Conservation (phyloP, 148 eudicot species). For the Camellia lanceoleosa region DNA sequence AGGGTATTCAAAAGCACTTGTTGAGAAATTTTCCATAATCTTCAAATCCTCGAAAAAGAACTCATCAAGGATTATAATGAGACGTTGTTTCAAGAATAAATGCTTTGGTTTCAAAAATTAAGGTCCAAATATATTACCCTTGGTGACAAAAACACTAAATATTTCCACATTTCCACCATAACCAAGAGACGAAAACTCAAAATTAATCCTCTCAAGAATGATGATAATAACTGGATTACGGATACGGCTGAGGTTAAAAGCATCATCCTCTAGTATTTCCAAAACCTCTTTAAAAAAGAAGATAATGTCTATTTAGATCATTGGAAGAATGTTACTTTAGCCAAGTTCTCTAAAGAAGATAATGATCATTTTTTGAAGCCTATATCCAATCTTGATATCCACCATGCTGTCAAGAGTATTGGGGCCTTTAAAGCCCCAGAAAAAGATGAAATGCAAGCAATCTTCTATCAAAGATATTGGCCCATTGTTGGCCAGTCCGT, state of each 20-base stretch:
- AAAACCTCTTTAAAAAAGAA: too few relatives aligned
- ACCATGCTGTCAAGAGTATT: background rate
- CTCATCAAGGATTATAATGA: too few relatives aligned
- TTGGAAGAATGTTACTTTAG: too few relatives aligned
- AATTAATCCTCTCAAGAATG: background rate
- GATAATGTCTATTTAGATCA: too few relatives aligned
- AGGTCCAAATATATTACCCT: background rate
- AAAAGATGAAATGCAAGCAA: background rate
- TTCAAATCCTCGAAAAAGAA: too few relatives aligned
- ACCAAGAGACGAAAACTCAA: background rate
- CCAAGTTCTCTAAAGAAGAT: too few relatives aligned
- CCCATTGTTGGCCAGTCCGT: background rate
- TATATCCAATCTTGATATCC: background rate
- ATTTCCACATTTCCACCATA: background rate
- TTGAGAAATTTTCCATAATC: too few relatives aligned
- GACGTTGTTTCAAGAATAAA: background rate
- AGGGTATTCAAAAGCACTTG: too few relatives aligned
- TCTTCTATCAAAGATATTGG: slow-evolving; percentile 1
- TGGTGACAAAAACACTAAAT: background rate
- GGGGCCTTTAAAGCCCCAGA: slow-evolving; percentile 3
- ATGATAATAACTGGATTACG: background rate
- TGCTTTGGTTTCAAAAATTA: background rate
- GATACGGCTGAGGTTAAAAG: too few relatives aligned
- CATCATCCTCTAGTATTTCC: too few relatives aligned
- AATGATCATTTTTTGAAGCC: too few relatives aligned